These are phyloP conservation scores for Flaveria floridana DNA, from an alignment of 140 eudicot species.

Conservation along the genomic window DNA sequence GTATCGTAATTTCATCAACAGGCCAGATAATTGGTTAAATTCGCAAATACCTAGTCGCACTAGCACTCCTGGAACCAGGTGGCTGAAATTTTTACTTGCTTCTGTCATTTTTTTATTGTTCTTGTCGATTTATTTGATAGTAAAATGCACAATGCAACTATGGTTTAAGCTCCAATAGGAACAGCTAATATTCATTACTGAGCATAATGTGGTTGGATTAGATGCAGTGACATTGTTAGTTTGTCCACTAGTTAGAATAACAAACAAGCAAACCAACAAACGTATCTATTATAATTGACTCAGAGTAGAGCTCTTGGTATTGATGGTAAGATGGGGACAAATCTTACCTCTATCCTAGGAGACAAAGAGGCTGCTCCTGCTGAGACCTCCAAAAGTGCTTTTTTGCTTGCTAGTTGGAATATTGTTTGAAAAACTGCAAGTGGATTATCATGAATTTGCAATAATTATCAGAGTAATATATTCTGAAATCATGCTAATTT, in stretches of 20 bases:
- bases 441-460: neutral
- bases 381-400: neutral
- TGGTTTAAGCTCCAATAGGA: neutral
- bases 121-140: neutral
- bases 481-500: constrained; percentile 59
- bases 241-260: neutral
- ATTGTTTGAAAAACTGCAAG: constrained; percentile 13
- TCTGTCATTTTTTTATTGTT: neutral
- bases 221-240: constrained; percentile 18
- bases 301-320: too few species aligned
- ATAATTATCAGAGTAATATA: neutral
- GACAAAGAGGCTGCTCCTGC: too few species aligned
- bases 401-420: constrained; percentile 4
- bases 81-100: constrained; percentile 15
- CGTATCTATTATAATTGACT: too few species aligned
- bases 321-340: too few species aligned
- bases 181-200: neutral
- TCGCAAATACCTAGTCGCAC: constrained; percentile 47
- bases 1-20: constrained; percentile 71
- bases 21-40: constrained; percentile 86
- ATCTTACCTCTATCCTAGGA: too few species aligned
- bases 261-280: too few species aligned
- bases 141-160: neutral
- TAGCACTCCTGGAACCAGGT: constrained; percentile 94
- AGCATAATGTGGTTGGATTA: constrained; percentile 15